Conservation (phyloP, 768 basidiomycete genomes). For the Mycena amicta region DNA sequence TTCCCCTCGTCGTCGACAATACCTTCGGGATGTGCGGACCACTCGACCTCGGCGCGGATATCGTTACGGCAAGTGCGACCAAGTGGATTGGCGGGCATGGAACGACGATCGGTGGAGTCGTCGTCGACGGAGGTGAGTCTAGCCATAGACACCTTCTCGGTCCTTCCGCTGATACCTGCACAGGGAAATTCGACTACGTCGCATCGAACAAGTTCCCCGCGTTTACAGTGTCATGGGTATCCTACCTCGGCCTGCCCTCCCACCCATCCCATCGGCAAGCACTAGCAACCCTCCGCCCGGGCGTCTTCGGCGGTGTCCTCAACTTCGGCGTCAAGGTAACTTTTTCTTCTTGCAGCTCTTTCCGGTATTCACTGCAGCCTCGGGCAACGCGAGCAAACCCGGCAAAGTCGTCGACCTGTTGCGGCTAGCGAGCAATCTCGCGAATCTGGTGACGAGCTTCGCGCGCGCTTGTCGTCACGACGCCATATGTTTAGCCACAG, state of each 20-base stretch:
- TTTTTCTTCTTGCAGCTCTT: too few species aligned
- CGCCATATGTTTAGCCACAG: too few species aligned
- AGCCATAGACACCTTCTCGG: background rate
- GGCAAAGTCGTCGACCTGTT: conserved; percentile 38
- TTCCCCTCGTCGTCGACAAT: conserved; percentile 52
- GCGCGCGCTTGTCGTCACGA: too few species aligned
- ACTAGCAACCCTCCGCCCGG: conserved; percentile 28
- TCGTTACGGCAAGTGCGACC: conserved; percentile 32
- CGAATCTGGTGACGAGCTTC: too few species aligned
- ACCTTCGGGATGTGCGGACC: conserved; percentile 51
- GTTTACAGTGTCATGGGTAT: conserved; percentile 36
- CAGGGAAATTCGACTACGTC: conserved; percentile 32
- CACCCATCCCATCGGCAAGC: conserved; percentile 40
- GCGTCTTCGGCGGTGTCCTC: conserved; percentile 40
- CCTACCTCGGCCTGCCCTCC: conserved; percentile 38
- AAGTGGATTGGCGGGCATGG: conserved; percentile 38
- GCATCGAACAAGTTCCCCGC: background rate
- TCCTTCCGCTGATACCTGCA: conserved; percentile 5
- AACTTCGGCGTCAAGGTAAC: conserved; percentile 42
- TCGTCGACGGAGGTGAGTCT: conserved; percentile 49
- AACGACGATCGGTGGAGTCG: conserved; percentile 56
- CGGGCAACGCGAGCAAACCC: conserved; percentile 16
- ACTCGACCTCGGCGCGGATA: conserved; percentile 25
- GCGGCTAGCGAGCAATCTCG: conserved; percentile 36
- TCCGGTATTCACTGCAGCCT: too few species aligned